These are phyloP conservation scores for Furculomyces boomerangus DNA, from an alignment of 371 early-diverging fungal species.

Conservation along the genomic window DNA sequence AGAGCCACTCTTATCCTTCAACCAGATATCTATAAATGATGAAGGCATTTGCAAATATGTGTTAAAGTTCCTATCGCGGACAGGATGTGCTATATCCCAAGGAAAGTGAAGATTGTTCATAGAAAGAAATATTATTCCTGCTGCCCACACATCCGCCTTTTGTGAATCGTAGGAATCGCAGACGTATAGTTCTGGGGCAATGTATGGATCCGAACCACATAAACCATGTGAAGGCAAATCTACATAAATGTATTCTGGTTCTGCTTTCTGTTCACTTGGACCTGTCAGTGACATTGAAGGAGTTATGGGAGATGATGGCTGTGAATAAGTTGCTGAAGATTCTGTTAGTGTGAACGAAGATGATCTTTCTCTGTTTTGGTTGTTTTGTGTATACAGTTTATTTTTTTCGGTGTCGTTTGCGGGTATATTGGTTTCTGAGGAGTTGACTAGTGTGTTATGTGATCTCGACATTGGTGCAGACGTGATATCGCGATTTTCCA, in stretches of 20 bases:
- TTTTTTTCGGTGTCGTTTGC: neutral
- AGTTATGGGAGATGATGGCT: neutral
- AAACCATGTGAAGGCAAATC: conserved; percentile 30
- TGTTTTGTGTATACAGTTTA: neutral
- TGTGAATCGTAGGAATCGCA: conserved; percentile 52
- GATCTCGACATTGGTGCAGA: neutral
- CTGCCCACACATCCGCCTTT: conserved; percentile 68
- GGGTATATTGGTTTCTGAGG: neutral
- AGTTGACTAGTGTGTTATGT: neutral
- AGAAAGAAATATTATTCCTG: conserved; percentile 63
- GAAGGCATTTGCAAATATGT: conserved; percentile 30
- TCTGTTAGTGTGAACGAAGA: neutral
- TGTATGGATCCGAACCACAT: conserved; percentile 42
- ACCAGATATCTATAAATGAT: conserved; percentile 1
- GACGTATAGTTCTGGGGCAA: conserved; percentile 37
- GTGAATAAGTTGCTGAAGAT: neutral
- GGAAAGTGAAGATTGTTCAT: conserved; percentile 59
- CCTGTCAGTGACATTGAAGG: too few relatives aligned
- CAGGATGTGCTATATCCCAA: conserved; percentile 53
- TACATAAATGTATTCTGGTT: conserved; percentile 49
- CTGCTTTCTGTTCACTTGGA: too few relatives aligned
- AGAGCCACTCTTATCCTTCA: conserved; percentile 19
- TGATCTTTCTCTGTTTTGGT: neutral
- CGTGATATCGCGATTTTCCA: neutral
- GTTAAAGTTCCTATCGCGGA: conserved; percentile 34